Conservation (phyloP, 2,329 filamentous ascomycete species). For the Zymoseptoria passerinii region DNA sequence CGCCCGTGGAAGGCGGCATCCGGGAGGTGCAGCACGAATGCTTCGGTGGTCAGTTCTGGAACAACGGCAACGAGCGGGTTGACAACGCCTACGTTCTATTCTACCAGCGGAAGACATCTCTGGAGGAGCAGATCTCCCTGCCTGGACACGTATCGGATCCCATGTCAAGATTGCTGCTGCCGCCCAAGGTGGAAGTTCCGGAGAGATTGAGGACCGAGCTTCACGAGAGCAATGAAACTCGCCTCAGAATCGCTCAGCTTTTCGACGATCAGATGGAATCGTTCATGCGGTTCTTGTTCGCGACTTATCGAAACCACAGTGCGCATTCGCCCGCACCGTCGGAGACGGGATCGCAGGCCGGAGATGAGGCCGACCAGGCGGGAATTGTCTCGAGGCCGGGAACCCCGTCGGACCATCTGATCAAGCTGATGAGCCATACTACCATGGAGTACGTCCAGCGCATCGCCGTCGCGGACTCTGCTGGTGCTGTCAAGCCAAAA, state of each 20-base stretch:
- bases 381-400: background rate
- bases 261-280: slow-evolving; percentile 17
- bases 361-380: background rate
- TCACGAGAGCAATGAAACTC: slow-evolving; percentile 11
- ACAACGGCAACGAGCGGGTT: slow-evolving; percentile 50
- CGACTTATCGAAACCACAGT: slow-evolving; percentile 1
- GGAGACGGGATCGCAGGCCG: background rate
- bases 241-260: slow-evolving; percentile 15
- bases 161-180: slow-evolving; percentile 6
- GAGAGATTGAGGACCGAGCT: slow-evolving; percentile 5
- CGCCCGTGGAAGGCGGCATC: slow-evolving; percentile 57
- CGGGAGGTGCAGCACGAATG: slow-evolving; percentile 64
- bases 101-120: slow-evolving; percentile 54
- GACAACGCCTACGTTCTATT: slow-evolving; percentile 95
- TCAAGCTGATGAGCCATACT: slow-evolving; percentile 2
- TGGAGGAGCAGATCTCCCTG: slow-evolving; percentile 11
- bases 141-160: slow-evolving; percentile 4
- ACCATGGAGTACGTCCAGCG: slow-evolving; percentile 8
- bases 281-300: slow-evolving; percentile 17
- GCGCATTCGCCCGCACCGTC: background rate
- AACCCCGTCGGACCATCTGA: background rate
- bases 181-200: slow-evolving; percentile 10
- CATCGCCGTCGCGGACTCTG: slow-evolving; percentile 8
- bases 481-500: slow-evolving; percentile 8
- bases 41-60: slow-evolving; percentile 47